These are phyloP conservation scores for Cystofilobasidium macerans DNA, from an alignment of 768 basidiomycete species.

Conservation along the genomic window DNA sequence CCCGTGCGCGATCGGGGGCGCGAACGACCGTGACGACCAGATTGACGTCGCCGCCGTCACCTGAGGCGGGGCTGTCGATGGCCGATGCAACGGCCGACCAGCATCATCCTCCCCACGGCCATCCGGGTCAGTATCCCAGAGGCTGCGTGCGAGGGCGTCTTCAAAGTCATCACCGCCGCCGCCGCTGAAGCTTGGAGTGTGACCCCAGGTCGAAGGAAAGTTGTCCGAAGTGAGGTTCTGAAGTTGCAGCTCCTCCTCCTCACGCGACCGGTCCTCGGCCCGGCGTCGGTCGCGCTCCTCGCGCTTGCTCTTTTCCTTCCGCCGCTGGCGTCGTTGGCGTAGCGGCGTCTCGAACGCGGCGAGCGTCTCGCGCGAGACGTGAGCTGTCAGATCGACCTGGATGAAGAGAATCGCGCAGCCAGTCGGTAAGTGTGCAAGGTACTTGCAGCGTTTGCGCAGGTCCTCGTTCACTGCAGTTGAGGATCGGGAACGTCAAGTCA, in stretches of 20 bases:
- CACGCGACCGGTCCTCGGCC: slow-evolving; percentile 59
- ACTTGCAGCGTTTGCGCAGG: slow-evolving; percentile 86
- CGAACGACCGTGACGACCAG: slow-evolving; percentile 24
- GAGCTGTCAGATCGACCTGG: slow-evolving; percentile 67
- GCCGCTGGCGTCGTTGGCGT: slow-evolving; percentile 57
- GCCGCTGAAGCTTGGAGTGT: too few species aligned
- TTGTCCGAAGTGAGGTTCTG: neutral
- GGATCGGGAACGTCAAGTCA: slow-evolving; percentile 37
- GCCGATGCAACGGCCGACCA: neutral
- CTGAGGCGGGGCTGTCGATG: neutral
- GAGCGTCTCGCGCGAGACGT: slow-evolving; percentile 64
- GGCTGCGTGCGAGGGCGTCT: slow-evolving; percentile 23
- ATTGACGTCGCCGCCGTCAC: neutral
- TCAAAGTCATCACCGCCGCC: slow-evolving; percentile 23
- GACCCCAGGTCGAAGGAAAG: slow-evolving; percentile 1
- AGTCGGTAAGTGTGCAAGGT: slow-evolving; percentile 81
- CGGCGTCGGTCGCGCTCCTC: slow-evolving; percentile 72
- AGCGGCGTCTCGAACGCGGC: slow-evolving; percentile 75
- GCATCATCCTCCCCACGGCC: neutral
- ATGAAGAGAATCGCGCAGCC: slow-evolving; percentile 88
- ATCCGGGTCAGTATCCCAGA: slow-evolving; percentile 4
- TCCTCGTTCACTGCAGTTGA: slow-evolving; percentile 61
- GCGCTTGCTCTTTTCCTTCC: slow-evolving; percentile 70
- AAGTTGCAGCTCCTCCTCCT: slow-evolving; percentile 36
- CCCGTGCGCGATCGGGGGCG: slow-evolving; percentile 8